Evolutionary conservation across 805 yeast species (phyloP).

Genomic region (Saccharomycopsis sp.): DNA sequence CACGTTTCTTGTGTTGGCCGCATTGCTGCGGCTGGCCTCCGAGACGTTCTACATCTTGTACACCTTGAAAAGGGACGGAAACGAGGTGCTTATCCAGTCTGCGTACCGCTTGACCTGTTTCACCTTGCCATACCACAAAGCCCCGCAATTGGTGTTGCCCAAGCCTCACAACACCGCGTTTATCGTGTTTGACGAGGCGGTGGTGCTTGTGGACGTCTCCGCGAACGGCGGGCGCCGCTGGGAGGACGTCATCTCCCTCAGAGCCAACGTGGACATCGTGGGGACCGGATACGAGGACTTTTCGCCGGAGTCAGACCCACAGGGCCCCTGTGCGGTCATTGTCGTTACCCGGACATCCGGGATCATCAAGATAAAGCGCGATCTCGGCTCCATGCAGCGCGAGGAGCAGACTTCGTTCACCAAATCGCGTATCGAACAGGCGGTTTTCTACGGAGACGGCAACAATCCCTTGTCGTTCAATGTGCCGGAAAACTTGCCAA

Average conservation of each 20-base stretch:
- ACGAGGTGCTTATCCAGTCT: constrained; percentile 51
- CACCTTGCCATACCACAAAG: constrained; percentile 27
- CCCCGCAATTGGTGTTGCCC: constrained; percentile 51
- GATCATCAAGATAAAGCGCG: constrained; percentile 51
- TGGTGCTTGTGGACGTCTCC: constrained; percentile 57
- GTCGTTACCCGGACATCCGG: constrained; percentile 51
- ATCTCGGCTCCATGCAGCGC: constrained; percentile 25
- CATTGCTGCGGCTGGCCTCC: constrained; percentile 32
- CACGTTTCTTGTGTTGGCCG: constrained; percentile 43
- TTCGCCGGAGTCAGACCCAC: background rate
- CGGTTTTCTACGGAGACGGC: constrained; percentile 51
- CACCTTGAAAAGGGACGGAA: constrained; percentile 44
- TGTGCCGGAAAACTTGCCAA: constrained; percentile 37
- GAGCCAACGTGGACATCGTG: constrained; percentile 43
- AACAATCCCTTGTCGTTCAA: constrained; percentile 44
- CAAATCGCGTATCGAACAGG: constrained; percentile 78
- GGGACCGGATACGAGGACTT: constrained; percentile 51
- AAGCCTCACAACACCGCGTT: constrained; percentile 53
- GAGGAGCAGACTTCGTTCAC: constrained; percentile 34
- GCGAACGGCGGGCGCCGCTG: constrained; percentile 45
- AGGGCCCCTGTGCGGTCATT: constrained; percentile 12
- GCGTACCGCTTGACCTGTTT: constrained; percentile 58
- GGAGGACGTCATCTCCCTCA: constrained; percentile 73
- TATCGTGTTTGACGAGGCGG: constrained; percentile 50
- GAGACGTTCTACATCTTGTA: constrained; percentile 41